phyloP scores from a whole-genome alignment of 768 basidiomycete species.

The Boletus reticulatus region DNA sequence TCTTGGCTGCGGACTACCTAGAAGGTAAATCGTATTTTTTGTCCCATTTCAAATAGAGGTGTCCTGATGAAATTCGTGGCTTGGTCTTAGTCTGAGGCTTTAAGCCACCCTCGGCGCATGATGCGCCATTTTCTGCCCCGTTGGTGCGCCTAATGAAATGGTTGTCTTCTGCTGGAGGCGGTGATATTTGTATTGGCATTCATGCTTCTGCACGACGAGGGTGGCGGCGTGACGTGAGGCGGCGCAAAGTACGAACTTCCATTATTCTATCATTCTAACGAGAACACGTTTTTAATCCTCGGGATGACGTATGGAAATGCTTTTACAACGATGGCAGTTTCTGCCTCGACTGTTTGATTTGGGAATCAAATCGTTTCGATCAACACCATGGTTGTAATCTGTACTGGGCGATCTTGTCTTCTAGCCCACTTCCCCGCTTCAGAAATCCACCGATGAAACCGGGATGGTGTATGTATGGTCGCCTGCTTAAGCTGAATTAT shows the following conservation, averaged over 20 bases:
- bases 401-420: no score
- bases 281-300: slow-evolving; percentile 1
- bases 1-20: slow-evolving; percentile 65
- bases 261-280: slow-evolving; percentile 1
- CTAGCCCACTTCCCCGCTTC: no score
- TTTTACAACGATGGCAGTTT: not conserved
- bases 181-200: not conserved
- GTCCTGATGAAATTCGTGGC: slow-evolving; percentile 11
- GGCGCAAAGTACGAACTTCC: slow-evolving; percentile 19
- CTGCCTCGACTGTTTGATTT: no score
- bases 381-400: no score
- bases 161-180: not conserved
- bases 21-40: slow-evolving; percentile 43
- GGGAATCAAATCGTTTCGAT: no score
- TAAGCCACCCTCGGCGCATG: not conserved
- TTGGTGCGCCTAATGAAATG: not conserved
- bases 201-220: not conserved
- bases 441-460: no score
- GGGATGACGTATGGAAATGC: not conserved
- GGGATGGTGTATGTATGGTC: no score
- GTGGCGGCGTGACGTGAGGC: not conserved
- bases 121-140: not conserved
- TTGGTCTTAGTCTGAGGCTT: slow-evolving; percentile 6
- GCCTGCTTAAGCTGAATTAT: no score
- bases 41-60: slow-evolving; percentile 15